phyloP scores from a whole-genome alignment of 2,329 filamentous ascomycete species.

The Incumbomyces delicatus region DNA sequence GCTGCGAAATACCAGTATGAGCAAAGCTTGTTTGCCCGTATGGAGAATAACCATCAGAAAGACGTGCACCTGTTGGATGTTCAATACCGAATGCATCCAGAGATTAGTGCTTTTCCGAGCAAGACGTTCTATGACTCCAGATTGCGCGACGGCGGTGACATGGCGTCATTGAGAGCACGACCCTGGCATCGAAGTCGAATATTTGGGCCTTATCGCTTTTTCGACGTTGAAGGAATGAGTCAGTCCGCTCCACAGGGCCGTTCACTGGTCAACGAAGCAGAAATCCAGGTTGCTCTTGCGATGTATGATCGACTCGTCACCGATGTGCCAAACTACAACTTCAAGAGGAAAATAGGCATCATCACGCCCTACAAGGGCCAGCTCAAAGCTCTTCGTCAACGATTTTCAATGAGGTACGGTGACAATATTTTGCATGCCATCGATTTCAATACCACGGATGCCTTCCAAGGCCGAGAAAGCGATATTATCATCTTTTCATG shows the following conservation, averaged over 20 bases:
- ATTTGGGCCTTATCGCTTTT: conserved; percentile 91
- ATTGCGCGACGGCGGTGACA: conserved; percentile 73
- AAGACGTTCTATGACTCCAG: conserved; percentile 83
- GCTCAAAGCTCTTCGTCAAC: conserved; percentile 64
- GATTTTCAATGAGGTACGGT: conserved; percentile 65
- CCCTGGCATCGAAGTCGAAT: conserved; percentile 78
- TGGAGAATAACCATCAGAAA: conserved; percentile 84
- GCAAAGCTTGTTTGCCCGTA: conserved; percentile 94
- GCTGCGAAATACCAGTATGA: conserved; percentile 91
- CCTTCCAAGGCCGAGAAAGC: conserved; percentile 91
- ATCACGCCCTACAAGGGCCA: conserved; percentile 98
- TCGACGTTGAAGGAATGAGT: conserved; percentile 86
- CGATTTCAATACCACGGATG: conserved; percentile 98
- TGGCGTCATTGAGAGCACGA: conserved; percentile 63
- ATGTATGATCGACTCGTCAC: conserved; percentile 69
- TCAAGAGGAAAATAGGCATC: conserved; percentile 80
- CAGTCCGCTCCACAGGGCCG: conserved; percentile 71
- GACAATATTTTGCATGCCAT: conserved; percentile 65
- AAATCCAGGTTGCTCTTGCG: conserved; percentile 75
- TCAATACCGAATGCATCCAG: conserved; percentile 98
- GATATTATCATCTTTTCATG: conserved; percentile 99
- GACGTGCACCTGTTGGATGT: conserved; percentile 92
- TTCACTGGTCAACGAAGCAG: conserved; percentile 80
- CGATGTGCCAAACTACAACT: conserved; percentile 60
- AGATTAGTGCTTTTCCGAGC: conserved; percentile 87